Evolutionary conservation across 192 early-diverging fungal genomes (phyloP), one percentile per base, ranked within the genome.

Genomic region (Coemansia sp.): DNA sequence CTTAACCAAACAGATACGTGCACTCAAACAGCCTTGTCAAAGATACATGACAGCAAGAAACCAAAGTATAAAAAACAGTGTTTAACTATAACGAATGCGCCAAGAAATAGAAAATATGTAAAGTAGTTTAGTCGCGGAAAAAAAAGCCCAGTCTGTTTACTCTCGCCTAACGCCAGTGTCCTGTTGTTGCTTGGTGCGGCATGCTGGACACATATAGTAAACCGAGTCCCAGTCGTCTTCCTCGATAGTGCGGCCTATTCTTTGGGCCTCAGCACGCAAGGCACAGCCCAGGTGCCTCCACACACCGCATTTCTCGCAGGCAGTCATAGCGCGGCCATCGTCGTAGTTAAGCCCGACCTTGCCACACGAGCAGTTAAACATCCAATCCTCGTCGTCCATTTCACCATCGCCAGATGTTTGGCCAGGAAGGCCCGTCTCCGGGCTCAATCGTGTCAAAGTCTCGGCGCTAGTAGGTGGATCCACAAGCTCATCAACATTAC

Each of bases 301-400:
- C 21, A 68, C 59, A 8, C 23, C 34, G 58, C 74, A 77, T 21
- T 46, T 18, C 48, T 77, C 74, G 36, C 74, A 77, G 0, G 69
- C 69, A 3, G 74, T 77, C 74, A 77, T 77, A 16, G 74, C 60
- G 14, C 74, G 64, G 42, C 74, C 74, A 24, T 77, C 74, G 50
- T 77, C 74, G 51, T 66, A 71, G 69, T 77, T 71, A 16, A 56
- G 62, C 18, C 74, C 74, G 3, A 38, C 5, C 39, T 60, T 67
- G 33, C 74, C 74, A 31, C 74, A 77, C 20, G 62, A 46, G 37
- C 74, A 77, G 39, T 31, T 60, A 35, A 77, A 77, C 74, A 71
- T 71, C 74, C 74, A 77, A 40, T 67, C 61, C 1, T 75, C 73
- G 2, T 62, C 67, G 0, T 62, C 60, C 18, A 40, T 37, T n/a